Evolutionary conservation across 2,329 filamentous ascomycete genomes (phyloP).

Genomic region (Fusarium haematococcum): DNA sequence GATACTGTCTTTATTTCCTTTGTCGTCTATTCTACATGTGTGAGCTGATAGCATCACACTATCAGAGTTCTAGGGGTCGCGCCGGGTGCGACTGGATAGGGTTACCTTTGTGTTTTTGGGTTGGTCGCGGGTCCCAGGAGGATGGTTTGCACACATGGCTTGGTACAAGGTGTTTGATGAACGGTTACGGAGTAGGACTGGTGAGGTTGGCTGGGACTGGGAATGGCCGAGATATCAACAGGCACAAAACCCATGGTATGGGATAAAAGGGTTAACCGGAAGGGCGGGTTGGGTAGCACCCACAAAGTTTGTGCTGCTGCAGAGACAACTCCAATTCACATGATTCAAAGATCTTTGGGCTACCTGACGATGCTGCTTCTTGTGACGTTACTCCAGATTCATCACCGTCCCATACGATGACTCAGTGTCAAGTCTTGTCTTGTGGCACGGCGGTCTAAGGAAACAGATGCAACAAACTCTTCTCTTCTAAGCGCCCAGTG

Average conservation of each 20-base stretch:
- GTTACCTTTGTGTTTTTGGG: constrained; percentile 25
- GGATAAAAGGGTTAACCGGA: constrained; percentile 9
- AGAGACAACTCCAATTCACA: constrained; percentile 44
- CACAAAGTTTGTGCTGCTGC: constrained; percentile 11
- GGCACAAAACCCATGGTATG: constrained; percentile 7
- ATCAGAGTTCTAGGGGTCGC: constrained; percentile 18
- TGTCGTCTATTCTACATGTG: constrained; percentile 23
- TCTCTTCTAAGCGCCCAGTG: neutral
- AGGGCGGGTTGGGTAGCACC: constrained; percentile 8
- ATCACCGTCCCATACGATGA: neutral
- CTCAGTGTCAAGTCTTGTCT: neutral
- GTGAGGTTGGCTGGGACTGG: constrained; percentile 15
- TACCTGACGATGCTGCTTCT: neutral
- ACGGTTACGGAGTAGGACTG: constrained; percentile 22
- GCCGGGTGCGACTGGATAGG: constrained; percentile 20
- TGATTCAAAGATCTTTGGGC: constrained; percentile 13
- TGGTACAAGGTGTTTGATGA: constrained; percentile 25
- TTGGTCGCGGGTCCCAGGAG: constrained; percentile 28
- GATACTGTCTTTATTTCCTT: constrained; percentile 16
- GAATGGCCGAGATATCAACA: constrained; percentile 23
- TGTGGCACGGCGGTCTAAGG: neutral
- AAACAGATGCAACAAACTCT: neutral
- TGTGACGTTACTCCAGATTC: neutral
- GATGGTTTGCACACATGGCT: constrained; percentile 20
- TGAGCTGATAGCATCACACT: constrained; percentile 15